Evolutionary conservation across 257 asterid species (phyloP).

Genomic region (Lithospermum erythrorhizon): DNA sequence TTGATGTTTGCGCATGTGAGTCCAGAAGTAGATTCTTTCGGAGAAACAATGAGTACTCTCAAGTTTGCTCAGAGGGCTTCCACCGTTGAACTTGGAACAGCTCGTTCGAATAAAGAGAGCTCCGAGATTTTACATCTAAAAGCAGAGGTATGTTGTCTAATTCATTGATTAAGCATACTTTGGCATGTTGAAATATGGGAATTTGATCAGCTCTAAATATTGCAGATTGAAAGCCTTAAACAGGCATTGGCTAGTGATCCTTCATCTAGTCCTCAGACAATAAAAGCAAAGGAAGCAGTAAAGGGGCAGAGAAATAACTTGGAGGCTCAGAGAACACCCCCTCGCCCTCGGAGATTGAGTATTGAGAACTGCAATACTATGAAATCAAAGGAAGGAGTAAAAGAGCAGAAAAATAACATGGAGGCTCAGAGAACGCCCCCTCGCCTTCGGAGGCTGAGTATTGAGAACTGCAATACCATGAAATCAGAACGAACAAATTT

Average conservation of each 20-base stretch:
- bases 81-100: conserved; percentile 76
- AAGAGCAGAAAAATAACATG: conserved; percentile 11
- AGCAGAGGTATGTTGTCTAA: conserved; percentile 44
- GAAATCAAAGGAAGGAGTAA: conserved; percentile 17
- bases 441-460: conserved; percentile 52
- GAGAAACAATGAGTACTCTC: conserved; percentile 75
- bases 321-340: conserved; percentile 37
- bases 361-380: conserved; percentile 34
- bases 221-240: conserved; percentile 65
- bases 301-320: conserved; percentile 23
- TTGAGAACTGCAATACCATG: conserved; percentile 32
- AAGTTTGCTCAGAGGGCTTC: conserved; percentile 89
- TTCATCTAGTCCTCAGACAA: conserved; percentile 32
- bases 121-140: conserved; percentile 63
- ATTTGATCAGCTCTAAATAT: conserved; percentile 6
- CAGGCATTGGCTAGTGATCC: conserved; percentile 46
- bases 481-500: conserved; percentile 20
- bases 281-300: conserved; percentile 30
- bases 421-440: conserved; percentile 38
- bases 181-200: conserved; percentile 5
- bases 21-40: conserved; percentile 71
- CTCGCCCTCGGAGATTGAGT: conserved; percentile 50
- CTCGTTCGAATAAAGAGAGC: conserved; percentile 75
- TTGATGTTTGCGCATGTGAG: conserved; percentile 88
- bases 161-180: neutral